Evolutionary conservation across 2,329 filamentous ascomycete genomes (phyloP).

Genomic region (Grosmannia serpens): DNA sequence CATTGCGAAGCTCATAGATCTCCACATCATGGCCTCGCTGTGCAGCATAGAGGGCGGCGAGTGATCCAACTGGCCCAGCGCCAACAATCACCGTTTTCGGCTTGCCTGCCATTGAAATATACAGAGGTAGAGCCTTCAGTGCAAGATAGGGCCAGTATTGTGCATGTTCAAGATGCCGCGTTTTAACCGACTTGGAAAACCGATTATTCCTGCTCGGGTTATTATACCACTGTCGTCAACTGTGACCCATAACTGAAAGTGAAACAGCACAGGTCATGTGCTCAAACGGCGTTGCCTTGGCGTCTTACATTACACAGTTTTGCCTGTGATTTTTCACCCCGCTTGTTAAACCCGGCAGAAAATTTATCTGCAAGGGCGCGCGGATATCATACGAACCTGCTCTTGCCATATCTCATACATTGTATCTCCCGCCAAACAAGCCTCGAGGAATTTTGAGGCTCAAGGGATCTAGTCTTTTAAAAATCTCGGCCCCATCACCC

Average conservation of each 20-base stretch:
- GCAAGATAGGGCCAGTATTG: not conserved
- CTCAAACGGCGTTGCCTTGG: too few relatives aligned
- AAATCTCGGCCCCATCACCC: too few relatives aligned
- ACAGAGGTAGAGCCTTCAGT: not conserved
- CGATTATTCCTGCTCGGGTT: too few relatives aligned
- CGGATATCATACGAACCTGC: not conserved
- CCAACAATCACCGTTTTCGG: slow-evolving; percentile 78
- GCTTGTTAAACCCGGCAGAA: not conserved
- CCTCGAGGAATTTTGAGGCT: too few relatives aligned
- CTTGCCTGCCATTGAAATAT: slow-evolving; percentile 9
- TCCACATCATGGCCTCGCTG: slow-evolving; percentile 81
- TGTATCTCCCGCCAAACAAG: too few relatives aligned
- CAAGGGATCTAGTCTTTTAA: too few relatives aligned
- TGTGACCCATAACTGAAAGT: too few relatives aligned
- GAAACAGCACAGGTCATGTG: too few relatives aligned
- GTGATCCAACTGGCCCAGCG: slow-evolving; percentile 82
- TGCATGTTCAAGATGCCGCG: not conserved
- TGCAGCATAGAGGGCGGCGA: slow-evolving; percentile 88
- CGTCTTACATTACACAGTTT: too few relatives aligned
- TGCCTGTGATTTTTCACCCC: not conserved
- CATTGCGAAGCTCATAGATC: slow-evolving; percentile 83
- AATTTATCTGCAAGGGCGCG: not conserved
- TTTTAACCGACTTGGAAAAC: too few relatives aligned
- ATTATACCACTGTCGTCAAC: too few relatives aligned
- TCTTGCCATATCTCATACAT: too few relatives aligned